A percentile compares a stretch with the other conserved stretches of the same genome.
Evolutionary conservation across 768 basidiomycete species (phyloP).

Genomic region (Ephemerocybe angulata): DNA sequence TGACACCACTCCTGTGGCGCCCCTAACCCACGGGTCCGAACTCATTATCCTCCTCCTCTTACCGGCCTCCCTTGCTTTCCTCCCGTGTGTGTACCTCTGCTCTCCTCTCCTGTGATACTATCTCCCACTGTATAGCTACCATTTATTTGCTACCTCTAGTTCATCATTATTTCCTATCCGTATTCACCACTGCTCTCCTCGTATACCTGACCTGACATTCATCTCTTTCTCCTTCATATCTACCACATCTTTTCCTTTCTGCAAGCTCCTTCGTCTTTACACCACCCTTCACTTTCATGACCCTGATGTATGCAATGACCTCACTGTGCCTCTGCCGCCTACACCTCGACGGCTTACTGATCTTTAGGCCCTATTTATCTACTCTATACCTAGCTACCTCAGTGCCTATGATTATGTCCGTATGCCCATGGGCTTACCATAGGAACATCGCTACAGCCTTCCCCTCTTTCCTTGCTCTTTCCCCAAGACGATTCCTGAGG

Average conservation of each 20-base stretch:
- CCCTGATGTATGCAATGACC: slow-evolving; percentile 14
- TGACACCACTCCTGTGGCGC: slow-evolving; percentile 29
- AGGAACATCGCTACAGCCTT: slow-evolving; percentile 13
- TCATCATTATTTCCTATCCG: slow-evolving; percentile 4
- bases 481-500: not conserved
- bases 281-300: slow-evolving; percentile 16
- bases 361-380: not conserved
- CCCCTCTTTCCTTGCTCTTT: not conserved
- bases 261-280: slow-evolving; percentile 16
- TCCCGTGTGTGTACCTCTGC: slow-evolving; percentile 10
- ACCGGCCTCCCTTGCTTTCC: slow-evolving; percentile 3
- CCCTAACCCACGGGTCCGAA: slow-evolving; percentile 13
- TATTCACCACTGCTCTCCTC: not conserved
- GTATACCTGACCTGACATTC: slow-evolving; percentile 8
- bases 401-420: not conserved
- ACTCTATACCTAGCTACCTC: slow-evolving; percentile 4
- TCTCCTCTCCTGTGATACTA: slow-evolving; percentile 9
- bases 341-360: slow-evolving; percentile 12
- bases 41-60: slow-evolving; percentile 20
- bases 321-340: slow-evolving; percentile 13
- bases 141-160: slow-evolving; percentile 8
- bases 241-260: not conserved
- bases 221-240: not conserved
- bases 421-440: not conserved
- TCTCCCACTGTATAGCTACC: slow-evolving; percentile 9